Base-by-base conservation (phyloP, 1,139 yeast genomes). In the Wickerhamomyces sp. region DNA sequence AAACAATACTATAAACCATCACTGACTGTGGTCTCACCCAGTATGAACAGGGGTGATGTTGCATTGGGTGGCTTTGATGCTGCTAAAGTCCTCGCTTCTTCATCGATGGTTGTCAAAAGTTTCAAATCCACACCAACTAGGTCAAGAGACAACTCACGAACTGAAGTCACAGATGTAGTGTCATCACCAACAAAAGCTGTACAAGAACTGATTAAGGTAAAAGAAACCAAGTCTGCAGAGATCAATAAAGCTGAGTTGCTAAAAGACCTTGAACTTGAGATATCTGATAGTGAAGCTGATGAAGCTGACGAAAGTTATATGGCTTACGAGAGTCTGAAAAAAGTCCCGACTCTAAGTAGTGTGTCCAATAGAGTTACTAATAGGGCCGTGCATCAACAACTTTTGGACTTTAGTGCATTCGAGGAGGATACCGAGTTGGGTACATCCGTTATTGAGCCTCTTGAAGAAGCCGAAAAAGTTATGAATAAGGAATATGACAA, bases 401-500 rank as follows among this genome's bases (percentile, higher is more conserved):
- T 31, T 3, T 14, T 43, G 3, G 29, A 35, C 35, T 48, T 49
- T 27, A 36, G 33, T 11, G 52, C 52, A 2, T 49, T 45, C 44
- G 55, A 52, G 18, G 48, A 42, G 18, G 43, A 42, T 39, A 46
- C 41, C 13, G 37, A 39, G 2, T 46, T 23, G 43, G 41, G 23
- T 23, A 30, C 11, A 0, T 34, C 27, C 26, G 23, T 26, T 2
- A 27, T 35, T 1, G 27, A 27, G 9, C 49, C 48, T 0, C 27
- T 37, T 5, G 18, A 42, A 7, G 45, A 46, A 14, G 56, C 53
- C 5, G 40, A 36, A 6, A 36, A 34, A 7, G 54, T 44, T 3
- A 49, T 51, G 53, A 51, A 54, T 4, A 51, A 49, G 23, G 50
- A 50, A 34, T 49, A 46, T 34, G 50, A 50, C 4, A 37, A 50